Base-by-base conservation (phyloP, 2,329 filamentous ascomycete species). In the Diaporthe humulicola region DNA sequence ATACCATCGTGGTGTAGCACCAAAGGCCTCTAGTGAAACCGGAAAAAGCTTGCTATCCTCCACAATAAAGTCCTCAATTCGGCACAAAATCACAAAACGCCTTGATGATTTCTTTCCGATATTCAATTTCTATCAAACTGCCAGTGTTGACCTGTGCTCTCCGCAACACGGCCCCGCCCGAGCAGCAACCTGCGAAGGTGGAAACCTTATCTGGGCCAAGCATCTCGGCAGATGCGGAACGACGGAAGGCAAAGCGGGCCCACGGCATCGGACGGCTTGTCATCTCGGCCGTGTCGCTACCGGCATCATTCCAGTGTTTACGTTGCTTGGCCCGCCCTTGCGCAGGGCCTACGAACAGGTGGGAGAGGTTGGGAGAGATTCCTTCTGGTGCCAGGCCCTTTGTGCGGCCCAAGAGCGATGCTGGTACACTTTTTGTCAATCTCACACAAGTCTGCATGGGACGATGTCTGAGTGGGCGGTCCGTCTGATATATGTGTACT, bases 181-280 rank as follows among this genome's bases (percentile, higher is more conserved):
- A 67, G 64, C 30, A 52, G 64, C 48, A 17, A n/a, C 45, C 64
- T 67, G 22, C 64, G 45, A 17, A 9, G 19, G 28, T 0, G 8
- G 22, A 52, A 67, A 67, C 19, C 15, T 15, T 69, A 69, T 69
- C 64, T 50, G n/a, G 33, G 33, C 48, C n/a, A 69, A 40, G 64
- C 3, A 52, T 52, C 64, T 67, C 33, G 45, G 64, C 45, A 52
- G 45, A 54, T 54, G 38, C 33, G 48, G 48, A 17, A 28, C 9
- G 14, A 14, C 64, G 64, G 64, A 38, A 54, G 9, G 8, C 1
- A 40, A 28, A 54, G 64, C 45, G 48, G 33, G 48, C 54, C 33
- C 33, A 69, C n/a, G 33, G 64, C 64, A 54, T 40, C 64, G 33
- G 64, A 40, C 14, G 9, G 28, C 33, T 69, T 52, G 14, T 40